phyloP scores from a whole-genome alignment of 2,329 filamentous ascomycete species.

The Stemphylium vesicarium region DNA sequence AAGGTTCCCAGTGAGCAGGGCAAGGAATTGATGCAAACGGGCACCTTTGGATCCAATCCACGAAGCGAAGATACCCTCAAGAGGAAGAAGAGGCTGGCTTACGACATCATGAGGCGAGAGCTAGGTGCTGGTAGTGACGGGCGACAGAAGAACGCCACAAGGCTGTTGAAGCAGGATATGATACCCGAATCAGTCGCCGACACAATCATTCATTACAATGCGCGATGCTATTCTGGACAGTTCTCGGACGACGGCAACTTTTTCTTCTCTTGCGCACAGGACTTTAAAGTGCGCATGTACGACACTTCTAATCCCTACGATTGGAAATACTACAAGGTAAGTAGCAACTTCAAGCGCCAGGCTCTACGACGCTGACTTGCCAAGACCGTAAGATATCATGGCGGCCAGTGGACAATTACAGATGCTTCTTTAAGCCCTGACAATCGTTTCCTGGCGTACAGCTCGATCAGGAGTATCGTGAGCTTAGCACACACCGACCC shows the following conservation, averaged over 20 bases:
- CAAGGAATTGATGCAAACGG: conserved; percentile 78
- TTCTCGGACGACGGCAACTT: conserved; percentile 98
- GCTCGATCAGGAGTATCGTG: conserved; percentile 82
- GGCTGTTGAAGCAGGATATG: conserved; percentile 75
- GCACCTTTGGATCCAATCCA: conserved; percentile 76
- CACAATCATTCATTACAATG: conserved; percentile 84
- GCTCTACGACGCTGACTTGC: conserved; percentile 37
- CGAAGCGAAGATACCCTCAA: conserved; percentile 59
- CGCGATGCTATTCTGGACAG: conserved; percentile 90
- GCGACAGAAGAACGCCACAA: conserved; percentile 65
- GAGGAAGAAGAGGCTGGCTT: conserved; percentile 66
- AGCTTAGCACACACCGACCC: conserved; percentile 89
- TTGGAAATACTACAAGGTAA: conserved; percentile 94
- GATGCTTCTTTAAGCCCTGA: conserved; percentile 91
- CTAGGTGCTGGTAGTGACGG: conserved; percentile 70
- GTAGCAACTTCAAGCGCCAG: background rate
- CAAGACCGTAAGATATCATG: conserved; percentile 83
- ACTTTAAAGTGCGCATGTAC: conserved; percentile 96
- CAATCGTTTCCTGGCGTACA: conserved; percentile 90
- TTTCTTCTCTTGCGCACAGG: conserved; percentile 90
- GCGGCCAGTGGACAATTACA: conserved; percentile 93
- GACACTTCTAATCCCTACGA: conserved; percentile 94
- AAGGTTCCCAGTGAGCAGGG: conserved; percentile 83
- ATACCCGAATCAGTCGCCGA: conserved; percentile 81
- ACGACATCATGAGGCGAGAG: conserved; percentile 80